phyloP scores from a whole-genome alignment of 495 filamentous ascomycete species.

The Filosporella fistucella region DNA sequence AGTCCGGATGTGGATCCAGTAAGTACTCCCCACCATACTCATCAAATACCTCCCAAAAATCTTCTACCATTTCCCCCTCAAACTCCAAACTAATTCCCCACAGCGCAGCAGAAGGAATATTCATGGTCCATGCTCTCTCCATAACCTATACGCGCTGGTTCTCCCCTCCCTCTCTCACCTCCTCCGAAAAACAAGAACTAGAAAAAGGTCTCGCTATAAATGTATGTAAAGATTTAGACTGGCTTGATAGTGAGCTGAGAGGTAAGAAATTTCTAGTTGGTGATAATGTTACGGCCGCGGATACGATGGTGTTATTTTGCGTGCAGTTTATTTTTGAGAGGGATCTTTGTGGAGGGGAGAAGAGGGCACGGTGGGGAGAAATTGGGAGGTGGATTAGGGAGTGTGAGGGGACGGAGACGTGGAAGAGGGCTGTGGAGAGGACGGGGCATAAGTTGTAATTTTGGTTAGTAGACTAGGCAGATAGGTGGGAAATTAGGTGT shows the following conservation, averaged over 20 bases:
- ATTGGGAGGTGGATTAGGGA: slow-evolving; percentile 3
- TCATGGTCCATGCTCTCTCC: slow-evolving; percentile 30
- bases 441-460: slow-evolving; percentile 9
- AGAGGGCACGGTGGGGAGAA: slow-evolving; percentile 1
- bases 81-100: too few species aligned
- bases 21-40: too few species aligned
- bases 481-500: too few species aligned
- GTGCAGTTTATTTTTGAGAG: slow-evolving; percentile 30
- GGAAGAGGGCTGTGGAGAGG: slow-evolving; percentile 10
- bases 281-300: slow-evolving; percentile 28
- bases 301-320: slow-evolving; percentile 32
- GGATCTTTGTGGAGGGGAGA: slow-evolving; percentile 15
- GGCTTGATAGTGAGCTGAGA: slow-evolving; percentile 28
- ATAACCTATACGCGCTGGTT: slow-evolving; percentile 30
- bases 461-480: too few species aligned
- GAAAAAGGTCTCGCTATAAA: slow-evolving; percentile 26
- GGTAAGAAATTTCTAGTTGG: slow-evolving; percentile 28
- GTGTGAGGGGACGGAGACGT: slow-evolving; percentile 8
- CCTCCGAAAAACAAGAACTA: slow-evolving; percentile 8
- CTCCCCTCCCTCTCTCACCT: slow-evolving; percentile 2
- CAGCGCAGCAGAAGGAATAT: slow-evolving; percentile 34
- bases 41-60: too few species aligned
- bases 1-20: slow-evolving; percentile 27
- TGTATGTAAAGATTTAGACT: slow-evolving; percentile 31
- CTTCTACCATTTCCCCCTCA: too few species aligned